phyloP scores from a whole-genome alignment of 495 filamentous ascomycete species.

The Lasiosphaeriaceae sp. region DNA sequence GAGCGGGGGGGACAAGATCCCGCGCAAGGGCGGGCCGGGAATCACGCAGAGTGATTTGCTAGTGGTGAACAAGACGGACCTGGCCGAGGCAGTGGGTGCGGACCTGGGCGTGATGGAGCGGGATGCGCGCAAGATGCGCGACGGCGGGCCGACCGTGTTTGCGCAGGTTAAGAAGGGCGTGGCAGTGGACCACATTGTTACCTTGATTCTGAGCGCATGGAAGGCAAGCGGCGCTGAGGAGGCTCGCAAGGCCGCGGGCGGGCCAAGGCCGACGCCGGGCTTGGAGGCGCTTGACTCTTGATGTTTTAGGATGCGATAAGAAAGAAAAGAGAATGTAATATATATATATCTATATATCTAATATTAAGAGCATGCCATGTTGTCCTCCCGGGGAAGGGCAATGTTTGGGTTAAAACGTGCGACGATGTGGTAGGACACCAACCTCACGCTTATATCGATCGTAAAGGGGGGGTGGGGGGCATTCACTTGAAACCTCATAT shows the following conservation, averaged over 20 bases:
- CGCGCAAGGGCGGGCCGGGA: constrained; percentile 90
- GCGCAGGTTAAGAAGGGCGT: constrained; percentile 92
- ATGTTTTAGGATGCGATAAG: too few relatives aligned
- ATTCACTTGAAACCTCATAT: neutral
- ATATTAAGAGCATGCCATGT: neutral
- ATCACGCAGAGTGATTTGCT: constrained; percentile 93
- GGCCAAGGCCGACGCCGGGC: constrained; percentile 47
- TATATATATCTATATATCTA: neutral
- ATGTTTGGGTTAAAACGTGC: too few relatives aligned
- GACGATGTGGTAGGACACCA: too few relatives aligned
- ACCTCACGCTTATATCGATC: neutral
- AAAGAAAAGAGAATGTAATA: neutral
- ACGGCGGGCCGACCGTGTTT: constrained; percentile 95
- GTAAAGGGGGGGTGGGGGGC: too few relatives aligned
- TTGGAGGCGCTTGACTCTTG: constrained; percentile 39
- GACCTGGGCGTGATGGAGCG: constrained; percentile 93
- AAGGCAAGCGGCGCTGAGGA: constrained; percentile 75
- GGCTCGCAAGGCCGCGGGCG: constrained; percentile 49
- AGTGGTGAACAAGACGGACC: constrained; percentile 93
- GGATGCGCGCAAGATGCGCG: constrained; percentile 89
- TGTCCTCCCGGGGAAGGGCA: neutral
- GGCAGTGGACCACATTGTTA: constrained; percentile 78
- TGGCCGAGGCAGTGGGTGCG: constrained; percentile 87
- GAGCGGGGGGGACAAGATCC: constrained; percentile 94
- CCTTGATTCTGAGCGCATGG: constrained; percentile 89